Evolutionary conservation across 306 rosid genomes (phyloP), one percentile per base, ranked within the genome.

Genomic region (Cercis canadensis): DNA sequence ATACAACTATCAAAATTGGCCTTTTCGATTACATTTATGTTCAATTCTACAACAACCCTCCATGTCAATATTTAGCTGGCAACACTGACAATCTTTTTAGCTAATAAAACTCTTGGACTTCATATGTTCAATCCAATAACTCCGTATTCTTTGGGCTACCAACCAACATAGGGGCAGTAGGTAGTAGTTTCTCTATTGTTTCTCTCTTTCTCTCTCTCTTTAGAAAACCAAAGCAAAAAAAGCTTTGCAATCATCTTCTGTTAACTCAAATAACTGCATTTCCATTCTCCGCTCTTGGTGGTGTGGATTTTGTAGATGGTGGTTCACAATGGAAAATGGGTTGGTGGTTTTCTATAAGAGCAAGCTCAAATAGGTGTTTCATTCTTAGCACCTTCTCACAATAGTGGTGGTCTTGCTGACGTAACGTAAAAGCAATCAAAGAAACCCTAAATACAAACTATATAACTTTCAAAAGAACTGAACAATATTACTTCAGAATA

Each of bases 41-140:
- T 12, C 86, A 87, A 44, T 90, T 90, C 72, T 90, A 83, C 81
- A 85, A 87, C 77, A 90, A 85, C 62, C 76, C 78, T 10, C 16
- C n/a, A 0, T 88, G 92, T 34, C 75, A 74, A 1, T 88, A 74
- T 14, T 3, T 16, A 11, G 3, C 36, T 1, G 69, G 63, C 0
- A 55, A 78, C 4, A n/a, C 47, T 11, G 7, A 31, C 5, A 50
- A 46, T 7, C 82, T 90, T 4, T 10, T 59, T 1, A 55, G 1
- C 0, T 43, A 88, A 1, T 86, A 85, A 88, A 46, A 57, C 7
- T 57, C 54, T 3, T 90, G 94, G 92, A 64, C 79, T 0, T 7
- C 73, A 0, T 75, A n/a, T n/a, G n/a, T n/a, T n/a, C n/a, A n/a
- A n/a, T n/a, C n/a, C n/a, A n/a, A n/a, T n/a, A n/a, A n/a, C n/a